Base-by-base conservation (phyloP, 139 green algal genomes). In the Mychonastes homosphaera region DNA sequence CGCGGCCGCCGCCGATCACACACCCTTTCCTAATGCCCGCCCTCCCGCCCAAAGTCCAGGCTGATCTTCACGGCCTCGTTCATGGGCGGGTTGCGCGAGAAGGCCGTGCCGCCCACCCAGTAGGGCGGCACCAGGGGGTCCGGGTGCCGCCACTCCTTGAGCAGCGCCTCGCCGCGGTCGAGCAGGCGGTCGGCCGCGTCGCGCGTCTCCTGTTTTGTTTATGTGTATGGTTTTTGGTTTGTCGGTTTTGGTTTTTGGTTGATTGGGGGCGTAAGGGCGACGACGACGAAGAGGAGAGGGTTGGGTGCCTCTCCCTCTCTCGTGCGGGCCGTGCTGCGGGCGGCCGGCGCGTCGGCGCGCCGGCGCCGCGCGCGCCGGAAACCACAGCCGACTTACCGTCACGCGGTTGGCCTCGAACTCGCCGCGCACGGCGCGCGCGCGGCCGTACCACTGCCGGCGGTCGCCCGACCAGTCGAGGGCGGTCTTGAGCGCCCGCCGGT, bases 331-430 rank as follows among this genome's bases (percentile, higher is more conserved):
- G n/a, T n/a, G n/a, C n/a, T n/a, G n/a, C n/a, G n/a, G n/a, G n/a
- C n/a, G n/a, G n/a, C n/a, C n/a, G n/a, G n/a, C n/a, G n/a, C n/a
- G n/a, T n/a, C n/a, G n/a, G n/a, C n/a, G n/a, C n/a, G n/a, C n/a
- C n/a, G n/a, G n/a, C n/a, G n/a, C 21, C 18, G 36, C 23, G 24
- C 10, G 44, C 16, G 40, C 3, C 21, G 16, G 19, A 44, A 27
- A 26, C 35, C 4, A 7, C n/a, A 16, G 26, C 16, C 13, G 27
- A 58, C 58, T 56, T 45, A 65, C 58, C 16, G 58, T 36, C 48
- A 51, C 46, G 18, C 58, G 53, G 44, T 65, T 65, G n/a, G 58
- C 58, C 51, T 65, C 58, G 21, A 65, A 65, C 47, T 65, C 58
- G 53, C 48, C 58, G 21, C 58, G 49, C 24, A 65, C 58, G 58